Percentiles rank a stretch among this genome's conserved stretches.
Conservation (phyloP, 257 asterid genomes). For the Nyctanthes arbortristis region DNA sequence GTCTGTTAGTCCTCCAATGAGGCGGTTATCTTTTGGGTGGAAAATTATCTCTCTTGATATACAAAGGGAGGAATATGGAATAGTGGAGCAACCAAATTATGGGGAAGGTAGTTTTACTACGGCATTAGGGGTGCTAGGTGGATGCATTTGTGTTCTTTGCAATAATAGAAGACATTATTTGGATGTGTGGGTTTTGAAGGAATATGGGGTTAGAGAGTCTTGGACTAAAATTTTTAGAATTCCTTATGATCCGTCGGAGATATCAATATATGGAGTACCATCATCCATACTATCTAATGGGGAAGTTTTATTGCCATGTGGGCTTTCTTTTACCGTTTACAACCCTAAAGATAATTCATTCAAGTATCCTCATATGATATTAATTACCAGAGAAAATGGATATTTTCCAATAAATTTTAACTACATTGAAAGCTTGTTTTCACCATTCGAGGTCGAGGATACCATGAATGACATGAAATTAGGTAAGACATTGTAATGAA, state of each 20-base stretch:
- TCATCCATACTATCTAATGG: conserved; percentile 35
- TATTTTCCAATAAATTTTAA: conserved; percentile 33
- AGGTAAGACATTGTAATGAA: too few species aligned
- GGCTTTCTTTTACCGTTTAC: conserved; percentile 31
- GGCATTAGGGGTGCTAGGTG: conserved; percentile 40
- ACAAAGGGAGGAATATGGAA: conserved; percentile 34
- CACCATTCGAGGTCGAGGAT: too few species aligned
- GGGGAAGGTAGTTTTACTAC: conserved; percentile 22
- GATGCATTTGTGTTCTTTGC: conserved; percentile 34
- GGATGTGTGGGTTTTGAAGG: conserved; percentile 54
- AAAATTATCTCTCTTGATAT: conserved; percentile 46
- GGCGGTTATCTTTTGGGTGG: conserved; percentile 12
- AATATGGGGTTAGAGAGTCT: conserved; percentile 43
- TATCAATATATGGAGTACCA: conserved; percentile 21
- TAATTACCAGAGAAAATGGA: not conserved
- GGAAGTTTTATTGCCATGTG: conserved; percentile 35
- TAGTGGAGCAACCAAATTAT: conserved; percentile 38
- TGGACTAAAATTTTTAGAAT: conserved; percentile 45
- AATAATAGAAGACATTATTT: conserved; percentile 3
- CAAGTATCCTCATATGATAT: conserved; percentile 23
- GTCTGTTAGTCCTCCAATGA: conserved; percentile 11
- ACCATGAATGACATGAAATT: too few species aligned
- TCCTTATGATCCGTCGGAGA: conserved; percentile 26
- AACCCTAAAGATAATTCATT: conserved; percentile 25
- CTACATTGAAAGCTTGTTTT: conserved; percentile 51